Evolutionary conservation across 116 monocot genomes (phyloP).

Genomic region (Cymodocea nodosa): DNA sequence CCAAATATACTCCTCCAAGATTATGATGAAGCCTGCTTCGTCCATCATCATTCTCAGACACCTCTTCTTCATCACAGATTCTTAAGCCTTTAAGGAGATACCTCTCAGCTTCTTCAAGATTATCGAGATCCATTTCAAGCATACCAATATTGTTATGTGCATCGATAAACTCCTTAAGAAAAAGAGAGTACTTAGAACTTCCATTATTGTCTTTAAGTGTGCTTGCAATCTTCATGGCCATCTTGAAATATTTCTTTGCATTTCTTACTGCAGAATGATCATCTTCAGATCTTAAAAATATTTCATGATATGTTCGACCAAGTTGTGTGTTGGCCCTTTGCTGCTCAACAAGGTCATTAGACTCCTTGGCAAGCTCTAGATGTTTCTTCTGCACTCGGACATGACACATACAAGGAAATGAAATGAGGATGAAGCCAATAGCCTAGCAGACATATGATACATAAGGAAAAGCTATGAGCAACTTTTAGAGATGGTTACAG

Average conservation of each 20-base stretch:
- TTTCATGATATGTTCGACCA: slow-evolving; percentile 86
- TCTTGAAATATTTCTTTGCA: slow-evolving; percentile 87
- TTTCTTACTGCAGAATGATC: slow-evolving; percentile 64
- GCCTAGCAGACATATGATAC: not conserved
- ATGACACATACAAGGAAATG: not conserved
- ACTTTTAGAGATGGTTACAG: not conserved
- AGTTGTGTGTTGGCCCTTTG: slow-evolving; percentile 95
- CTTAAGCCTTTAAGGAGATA: slow-evolving; percentile 64
- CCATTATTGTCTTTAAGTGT: slow-evolving; percentile 42
- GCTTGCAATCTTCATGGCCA: slow-evolving; percentile 57
- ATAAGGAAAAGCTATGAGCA: not conserved
- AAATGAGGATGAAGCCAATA: not conserved
- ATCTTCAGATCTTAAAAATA: slow-evolving; percentile 68
- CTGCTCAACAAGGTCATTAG: slow-evolving; percentile 78
- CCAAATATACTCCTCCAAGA: slow-evolving; percentile 72
- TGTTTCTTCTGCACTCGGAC: slow-evolving; percentile 75
- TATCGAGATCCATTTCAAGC: slow-evolving; percentile 92
- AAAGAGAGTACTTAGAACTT: slow-evolving; percentile 22
- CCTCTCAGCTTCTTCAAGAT: slow-evolving; percentile 70
- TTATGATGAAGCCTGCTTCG: slow-evolving; percentile 86
- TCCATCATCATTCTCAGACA: slow-evolving; percentile 62
- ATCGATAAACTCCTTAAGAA: slow-evolving; percentile 76
- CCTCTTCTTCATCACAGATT: slow-evolving; percentile 86
- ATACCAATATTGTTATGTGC: slow-evolving; percentile 91
- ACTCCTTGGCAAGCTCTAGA: slow-evolving; percentile 71